Base-by-base conservation (phyloP, 2,329 filamentous ascomycete genomes). In the Hypoxylon sp. region DNA sequence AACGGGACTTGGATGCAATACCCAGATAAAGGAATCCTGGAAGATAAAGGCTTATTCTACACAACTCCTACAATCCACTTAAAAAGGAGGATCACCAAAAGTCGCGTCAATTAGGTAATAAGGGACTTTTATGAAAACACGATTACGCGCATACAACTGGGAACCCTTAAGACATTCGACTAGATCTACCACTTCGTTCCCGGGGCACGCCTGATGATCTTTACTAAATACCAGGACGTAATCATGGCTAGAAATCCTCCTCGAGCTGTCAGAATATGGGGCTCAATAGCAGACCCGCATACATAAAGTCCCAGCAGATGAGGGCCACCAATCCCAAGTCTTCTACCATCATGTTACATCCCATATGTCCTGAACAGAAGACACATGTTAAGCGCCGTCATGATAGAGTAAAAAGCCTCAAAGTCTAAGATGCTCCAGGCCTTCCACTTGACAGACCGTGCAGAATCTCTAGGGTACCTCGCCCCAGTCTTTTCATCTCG, bases 341-440 rank as follows among this genome's bases (percentile, higher is more conserved):
- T 30, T 30, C 28, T 30, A 6, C 28, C 28, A 30, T 9, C 38
- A 43, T 21, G 38, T 41, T 43, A 55, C 13, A 55, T 43, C n/a
- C 21, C 51, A 19, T 36, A 43, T 21, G 51, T 55, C 51, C 23
- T 55, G 17, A 43, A 3, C 51, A 55, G 19, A n/a, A 55, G 19
- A 10, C 19, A 55, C 13, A 55, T n/a, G 19, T 55, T 43, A 4
- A 55, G n/a, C 14, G 17, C 36, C 21, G 21, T 23, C 32, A 55
- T 25, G 36, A 30, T 14, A 41, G 36, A 28, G 14, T 55, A 41
- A 25, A 55, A 23, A 25, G n/a, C 25, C 19, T 55, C 51, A 43
- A 43, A 55, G 23, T 56, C 52, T n/a, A 56, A 46, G n/a, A 56
- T 11, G 19, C 38, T 34, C 38, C 52, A 56, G n/a, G 23, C 17